These are phyloP conservation scores for Suillus plorans DNA, from an alignment of 768 basidiomycete genomes.

Conservation along the genomic window DNA sequence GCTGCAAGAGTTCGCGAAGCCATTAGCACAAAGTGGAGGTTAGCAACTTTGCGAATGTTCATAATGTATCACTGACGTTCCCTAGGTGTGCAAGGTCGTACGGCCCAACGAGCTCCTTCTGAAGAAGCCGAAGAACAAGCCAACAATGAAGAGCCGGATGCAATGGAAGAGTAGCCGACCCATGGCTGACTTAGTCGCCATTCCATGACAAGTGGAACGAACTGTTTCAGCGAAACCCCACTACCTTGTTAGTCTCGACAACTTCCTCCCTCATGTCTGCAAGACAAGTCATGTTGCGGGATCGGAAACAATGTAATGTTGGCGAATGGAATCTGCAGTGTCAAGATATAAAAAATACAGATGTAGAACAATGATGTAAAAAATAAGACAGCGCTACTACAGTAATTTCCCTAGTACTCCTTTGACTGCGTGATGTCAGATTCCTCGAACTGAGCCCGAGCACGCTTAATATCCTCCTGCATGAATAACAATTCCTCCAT, in stretches of 20 bases:
- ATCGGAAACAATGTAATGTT: neutral
- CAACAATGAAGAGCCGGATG: slow-evolving; percentile 42
- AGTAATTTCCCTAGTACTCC: slow-evolving; percentile 37
- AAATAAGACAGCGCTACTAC: slow-evolving; percentile 8
- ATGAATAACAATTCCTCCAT: slow-evolving; percentile 92
- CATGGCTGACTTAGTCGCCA: neutral
- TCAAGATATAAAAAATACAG: slow-evolving; percentile 7
- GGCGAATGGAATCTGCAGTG: neutral
- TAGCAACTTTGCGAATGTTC: slow-evolving; percentile 12
- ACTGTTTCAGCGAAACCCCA: neutral
- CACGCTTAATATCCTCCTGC: slow-evolving; percentile 92
- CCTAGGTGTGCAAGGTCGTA: slow-evolving; percentile 56
- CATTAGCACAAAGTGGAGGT: slow-evolving; percentile 76
- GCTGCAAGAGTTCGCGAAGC: slow-evolving; percentile 80
- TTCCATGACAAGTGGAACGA: neutral
- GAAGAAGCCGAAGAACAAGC: slow-evolving; percentile 28
- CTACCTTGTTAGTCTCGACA: neutral
- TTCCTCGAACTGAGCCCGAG: slow-evolving; percentile 74
- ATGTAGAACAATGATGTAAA: slow-evolving; percentile 5
- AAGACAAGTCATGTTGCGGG: neutral
- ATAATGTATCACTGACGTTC: slow-evolving; percentile 7
- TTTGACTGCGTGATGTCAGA: slow-evolving; percentile 47
- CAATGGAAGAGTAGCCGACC: slow-evolving; percentile 64
- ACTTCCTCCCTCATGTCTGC: neutral
- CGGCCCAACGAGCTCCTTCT: slow-evolving; percentile 27